Evolutionary conservation across 2,329 filamentous ascomycete species (phyloP).

Genomic region (Penicillium sp.): DNA sequence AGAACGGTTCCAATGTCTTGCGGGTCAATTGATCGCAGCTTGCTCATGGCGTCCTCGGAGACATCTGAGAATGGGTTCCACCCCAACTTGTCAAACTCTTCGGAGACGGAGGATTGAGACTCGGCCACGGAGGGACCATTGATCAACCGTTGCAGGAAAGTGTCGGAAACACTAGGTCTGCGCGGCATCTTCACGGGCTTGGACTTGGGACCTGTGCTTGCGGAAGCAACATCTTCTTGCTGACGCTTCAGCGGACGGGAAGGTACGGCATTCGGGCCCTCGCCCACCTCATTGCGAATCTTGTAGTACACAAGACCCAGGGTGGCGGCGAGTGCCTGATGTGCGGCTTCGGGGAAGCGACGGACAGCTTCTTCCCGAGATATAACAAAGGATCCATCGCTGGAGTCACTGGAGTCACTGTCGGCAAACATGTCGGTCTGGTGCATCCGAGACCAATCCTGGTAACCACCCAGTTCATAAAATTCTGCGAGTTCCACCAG

Average conservation of each 20-base stretch:
- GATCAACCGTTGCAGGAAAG: slow-evolving; percentile 30
- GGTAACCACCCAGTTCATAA: slow-evolving; percentile 40
- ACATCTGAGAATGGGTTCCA: slow-evolving; percentile 35
- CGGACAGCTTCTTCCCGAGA: slow-evolving; percentile 37
- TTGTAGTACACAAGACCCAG: slow-evolving; percentile 43
- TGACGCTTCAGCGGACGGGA: slow-evolving; percentile 35
- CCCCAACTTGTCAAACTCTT: slow-evolving; percentile 15
- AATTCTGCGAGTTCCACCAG: slow-evolving; percentile 41
- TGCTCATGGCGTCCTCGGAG: slow-evolving; percentile 39
- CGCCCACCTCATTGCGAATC: slow-evolving; percentile 41
- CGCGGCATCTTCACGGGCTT: slow-evolving; percentile 38
- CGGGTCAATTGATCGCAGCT: slow-evolving; percentile 37
- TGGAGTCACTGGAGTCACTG: slow-evolving; percentile 41
- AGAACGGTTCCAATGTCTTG: slow-evolving; percentile 36
- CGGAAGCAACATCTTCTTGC: slow-evolving; percentile 35
- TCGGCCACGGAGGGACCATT: slow-evolving; percentile 34
- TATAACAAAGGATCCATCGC: slow-evolving; percentile 34
- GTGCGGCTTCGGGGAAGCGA: slow-evolving; percentile 39
- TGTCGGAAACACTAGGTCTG: slow-evolving; percentile 32
- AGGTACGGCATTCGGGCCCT: slow-evolving; percentile 29
- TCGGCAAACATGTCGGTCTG: slow-evolving; percentile 30
- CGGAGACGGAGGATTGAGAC: slow-evolving; percentile 16
- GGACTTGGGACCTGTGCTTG: slow-evolving; percentile 30
- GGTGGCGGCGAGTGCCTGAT: slow-evolving; percentile 41
- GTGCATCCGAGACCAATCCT: slow-evolving; percentile 40